Evolutionary conservation across 805 yeast species (phyloP).

Genomic region (Kodamaea hsintzibuensis): DNA sequence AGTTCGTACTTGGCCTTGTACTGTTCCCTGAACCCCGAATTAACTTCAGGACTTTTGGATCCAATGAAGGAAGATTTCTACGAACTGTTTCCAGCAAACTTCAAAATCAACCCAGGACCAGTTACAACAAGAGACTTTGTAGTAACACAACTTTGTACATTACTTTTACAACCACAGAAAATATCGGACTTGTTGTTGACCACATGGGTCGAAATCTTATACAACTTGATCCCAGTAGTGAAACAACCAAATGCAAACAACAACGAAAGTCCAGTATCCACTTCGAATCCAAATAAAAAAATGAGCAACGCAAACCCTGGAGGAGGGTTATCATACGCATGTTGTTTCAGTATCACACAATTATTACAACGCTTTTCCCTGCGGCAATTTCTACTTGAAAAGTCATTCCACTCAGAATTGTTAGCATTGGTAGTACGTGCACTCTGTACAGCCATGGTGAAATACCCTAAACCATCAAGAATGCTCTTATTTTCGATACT

Average conservation of each 20-base stretch:
- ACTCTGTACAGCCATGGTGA: slow-evolving; percentile 51
- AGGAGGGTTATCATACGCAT: slow-evolving; percentile 52
- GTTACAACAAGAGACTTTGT: slow-evolving; percentile 65
- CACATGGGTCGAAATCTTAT: slow-evolving; percentile 57
- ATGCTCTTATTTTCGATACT: slow-evolving; percentile 53
- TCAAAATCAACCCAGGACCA: slow-evolving; percentile 43
- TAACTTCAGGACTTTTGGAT: slow-evolving; percentile 42
- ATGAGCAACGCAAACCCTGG: slow-evolving; percentile 33
- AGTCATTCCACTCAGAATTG: slow-evolving; percentile 50
- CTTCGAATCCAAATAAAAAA: slow-evolving; percentile 17
- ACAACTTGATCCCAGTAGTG: slow-evolving; percentile 53
- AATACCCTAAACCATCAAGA: slow-evolving; percentile 52
- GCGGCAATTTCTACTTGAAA: slow-evolving; percentile 34
- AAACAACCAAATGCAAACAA: not conserved
- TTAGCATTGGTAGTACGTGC: slow-evolving; percentile 61
- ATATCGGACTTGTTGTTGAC: slow-evolving; percentile 29
- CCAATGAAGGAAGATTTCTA: slow-evolving; percentile 47
- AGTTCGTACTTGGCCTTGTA: slow-evolving; percentile 54
- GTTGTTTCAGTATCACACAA: slow-evolving; percentile 49
- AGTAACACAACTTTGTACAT: slow-evolving; percentile 51
- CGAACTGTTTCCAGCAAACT: slow-evolving; percentile 53
- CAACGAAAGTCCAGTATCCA: not conserved
- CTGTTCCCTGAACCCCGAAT: slow-evolving; percentile 37
- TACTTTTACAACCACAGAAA: slow-evolving; percentile 1
- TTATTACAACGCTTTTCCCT: slow-evolving; percentile 41